phyloP scores from a whole-genome alignment of 495 filamentous ascomycete genomes.

The Usnea hakonensis region DNA sequence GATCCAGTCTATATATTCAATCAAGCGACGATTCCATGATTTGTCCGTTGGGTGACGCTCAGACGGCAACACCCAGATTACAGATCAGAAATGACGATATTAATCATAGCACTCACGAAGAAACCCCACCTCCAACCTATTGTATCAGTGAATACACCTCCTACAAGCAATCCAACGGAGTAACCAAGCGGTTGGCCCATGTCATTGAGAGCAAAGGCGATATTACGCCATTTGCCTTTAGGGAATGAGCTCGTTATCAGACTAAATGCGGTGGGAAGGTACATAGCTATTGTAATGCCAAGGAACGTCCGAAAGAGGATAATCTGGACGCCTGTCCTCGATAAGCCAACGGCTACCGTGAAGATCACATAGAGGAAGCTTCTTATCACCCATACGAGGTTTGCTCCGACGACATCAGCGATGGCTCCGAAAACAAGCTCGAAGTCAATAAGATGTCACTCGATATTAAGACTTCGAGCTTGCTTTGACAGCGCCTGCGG shows the following conservation, averaged over 20 bases:
- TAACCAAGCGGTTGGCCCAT: conserved; percentile 42
- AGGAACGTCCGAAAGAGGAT: conserved; percentile 45
- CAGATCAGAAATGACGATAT: conserved; percentile 29
- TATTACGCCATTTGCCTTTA: conserved; percentile 34
- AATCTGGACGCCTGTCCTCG: conserved; percentile 38
- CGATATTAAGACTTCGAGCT: no score
- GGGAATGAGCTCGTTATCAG: conserved; percentile 39
- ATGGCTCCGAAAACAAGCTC: conserved; percentile 43
- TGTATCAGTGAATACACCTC: conserved; percentile 39
- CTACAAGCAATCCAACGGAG: conserved; percentile 36
- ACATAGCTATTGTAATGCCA: conserved; percentile 44
- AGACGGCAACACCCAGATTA: conserved; percentile 33
- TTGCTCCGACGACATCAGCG: conserved; percentile 44
- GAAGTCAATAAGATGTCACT: no score
- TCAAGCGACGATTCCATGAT: conserved; percentile 25
- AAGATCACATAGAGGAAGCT: conserved; percentile 36
- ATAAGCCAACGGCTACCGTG: conserved; percentile 39
- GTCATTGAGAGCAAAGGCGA: conserved; percentile 41
- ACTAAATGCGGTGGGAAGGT: conserved; percentile 42
- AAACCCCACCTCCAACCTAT: conserved; percentile 45
- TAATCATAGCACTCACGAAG: conserved; percentile 35
- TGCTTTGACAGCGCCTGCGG: no score
- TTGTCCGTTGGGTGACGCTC: conserved; percentile 2
- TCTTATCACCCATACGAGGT: conserved; percentile 38
- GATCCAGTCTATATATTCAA: conserved; percentile 41